These are phyloP conservation scores for Rhodosorus marinus DNA, from an alignment of 23 red algal genomes.

Conservation along the genomic window DNA sequence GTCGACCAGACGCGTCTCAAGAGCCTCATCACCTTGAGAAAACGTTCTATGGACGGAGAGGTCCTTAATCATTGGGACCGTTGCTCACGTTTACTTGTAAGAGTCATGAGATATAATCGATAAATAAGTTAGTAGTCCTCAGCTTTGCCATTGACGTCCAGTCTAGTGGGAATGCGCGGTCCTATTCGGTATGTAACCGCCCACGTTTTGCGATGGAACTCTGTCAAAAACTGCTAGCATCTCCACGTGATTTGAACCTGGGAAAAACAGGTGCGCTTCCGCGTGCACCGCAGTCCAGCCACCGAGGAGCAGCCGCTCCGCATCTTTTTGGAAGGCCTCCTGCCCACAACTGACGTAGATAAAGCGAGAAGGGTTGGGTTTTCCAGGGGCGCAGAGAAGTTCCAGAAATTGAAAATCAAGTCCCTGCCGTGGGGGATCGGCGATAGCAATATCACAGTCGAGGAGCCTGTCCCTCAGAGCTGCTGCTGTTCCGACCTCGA, in stretches of 20 bases:
- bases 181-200: too few species aligned
- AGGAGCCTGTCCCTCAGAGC: constrained; percentile 22
- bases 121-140: too few species aligned
- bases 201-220: too few species aligned
- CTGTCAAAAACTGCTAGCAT: constrained; percentile 16
- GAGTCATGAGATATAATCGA: too few species aligned
- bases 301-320: constrained; percentile 1
- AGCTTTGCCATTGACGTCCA: too few species aligned
- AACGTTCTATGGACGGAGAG: too few species aligned
- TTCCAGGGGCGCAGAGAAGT: constrained; percentile 1
- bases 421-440: constrained; percentile 60
- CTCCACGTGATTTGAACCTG: constrained; percentile 13
- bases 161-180: too few species aligned
- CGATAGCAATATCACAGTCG: constrained; percentile 22
- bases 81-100: too few species aligned
- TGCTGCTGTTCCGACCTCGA: constrained; percentile 17
- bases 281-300: constrained; percentile 2
- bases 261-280: constrained; percentile 6
- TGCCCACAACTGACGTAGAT: constrained; percentile 65
- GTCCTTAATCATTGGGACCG: too few species aligned
- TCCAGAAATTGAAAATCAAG: constrained; percentile 24
- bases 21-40: too few species aligned
- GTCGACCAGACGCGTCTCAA: too few species aligned
- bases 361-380: constrained; percentile 1
- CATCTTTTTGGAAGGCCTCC: constrained; percentile 28